Percentiles rank a stretch among this genome's conserved stretches.
Evolutionary conservation across 1,284 basidiomycete species (phyloP).

Genomic region (Boletellus deceptivus): DNA sequence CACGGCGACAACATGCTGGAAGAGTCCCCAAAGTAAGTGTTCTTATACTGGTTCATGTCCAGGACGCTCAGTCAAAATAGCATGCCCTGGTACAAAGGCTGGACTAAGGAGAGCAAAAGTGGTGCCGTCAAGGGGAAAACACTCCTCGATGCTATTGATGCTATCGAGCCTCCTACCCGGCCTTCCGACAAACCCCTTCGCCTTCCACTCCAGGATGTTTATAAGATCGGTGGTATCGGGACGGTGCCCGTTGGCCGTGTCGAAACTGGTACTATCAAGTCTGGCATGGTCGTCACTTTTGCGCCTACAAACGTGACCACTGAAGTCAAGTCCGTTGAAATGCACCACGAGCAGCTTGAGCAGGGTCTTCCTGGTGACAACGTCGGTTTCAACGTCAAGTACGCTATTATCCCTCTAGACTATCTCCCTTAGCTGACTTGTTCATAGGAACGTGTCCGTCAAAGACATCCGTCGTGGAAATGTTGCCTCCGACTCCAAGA

Average conservation of each 20-base stretch:
- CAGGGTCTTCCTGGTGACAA: conserved; percentile 96
- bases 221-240: conserved; percentile 99
- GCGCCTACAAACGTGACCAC: conserved; percentile 98
- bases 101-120: conserved; percentile 93
- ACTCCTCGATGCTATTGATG: conserved; percentile 98
- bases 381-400: conserved; percentile 98
- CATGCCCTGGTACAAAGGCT: conserved; percentile 99
- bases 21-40: conserved; percentile 82
- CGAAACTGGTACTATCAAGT: conserved; percentile 99
- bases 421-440: not conserved
- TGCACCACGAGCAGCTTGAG: conserved; percentile 99
- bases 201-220: conserved; percentile 99
- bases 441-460: conserved; percentile 95
- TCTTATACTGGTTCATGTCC: not conserved
- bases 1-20: conserved; percentile 99
- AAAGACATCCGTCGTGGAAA: conserved; percentile 99
- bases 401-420: conserved; percentile 27
- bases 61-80: conserved; percentile 40
- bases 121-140: conserved; percentile 97
- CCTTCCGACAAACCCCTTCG: conserved; percentile 99
- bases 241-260: conserved; percentile 99
- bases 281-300: conserved; percentile 98
- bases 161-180: conserved; percentile 96
- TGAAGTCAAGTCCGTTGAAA: conserved; percentile 99
- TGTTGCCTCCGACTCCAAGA: conserved; percentile 99